phyloP scores from a whole-genome alignment of 768 basidiomycete genomes.

The Coprinellus micaceus region DNA sequence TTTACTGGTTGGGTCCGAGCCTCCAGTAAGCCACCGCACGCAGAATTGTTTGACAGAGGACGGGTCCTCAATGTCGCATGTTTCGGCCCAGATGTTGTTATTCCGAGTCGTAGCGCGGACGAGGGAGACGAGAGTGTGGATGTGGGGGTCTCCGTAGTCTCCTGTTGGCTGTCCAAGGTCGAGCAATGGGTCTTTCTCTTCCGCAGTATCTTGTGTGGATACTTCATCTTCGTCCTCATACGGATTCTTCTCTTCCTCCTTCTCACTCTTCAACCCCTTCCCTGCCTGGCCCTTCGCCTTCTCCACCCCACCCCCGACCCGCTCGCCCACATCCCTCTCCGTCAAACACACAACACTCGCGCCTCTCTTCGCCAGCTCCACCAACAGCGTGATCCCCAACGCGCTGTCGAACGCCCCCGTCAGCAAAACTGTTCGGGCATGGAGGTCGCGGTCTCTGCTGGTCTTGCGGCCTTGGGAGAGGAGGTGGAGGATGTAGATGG shows the following conservation, averaged over 20 bases:
- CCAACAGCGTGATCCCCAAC: background rate
- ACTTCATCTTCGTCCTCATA: too few relatives aligned
- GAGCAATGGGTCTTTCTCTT: background rate
- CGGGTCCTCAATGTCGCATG: conserved; percentile 69
- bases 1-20: background rate
- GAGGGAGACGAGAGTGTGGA: conserved; percentile 55
- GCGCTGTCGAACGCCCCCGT: conserved; percentile 43
- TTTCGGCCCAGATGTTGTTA: conserved; percentile 74
- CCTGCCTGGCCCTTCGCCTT: too few relatives aligned
- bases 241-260: too few relatives aligned
- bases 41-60: conserved; percentile 68
- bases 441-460: conserved; percentile 68
- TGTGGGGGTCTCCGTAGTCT: conserved; percentile 28
- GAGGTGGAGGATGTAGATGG: conserved; percentile 47
- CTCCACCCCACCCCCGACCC: too few relatives aligned
- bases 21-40: conserved; percentile 54
- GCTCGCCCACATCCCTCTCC: conserved; percentile 78
- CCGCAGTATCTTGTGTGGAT: too few relatives aligned
- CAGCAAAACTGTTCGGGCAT: conserved; percentile 65
- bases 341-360: conserved; percentile 51
- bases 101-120: conserved; percentile 69
- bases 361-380: conserved; percentile 3
- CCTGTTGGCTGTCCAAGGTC: conserved; percentile 69
- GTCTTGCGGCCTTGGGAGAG: conserved; percentile 71
- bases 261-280: too few relatives aligned